These are phyloP conservation scores for Tylopilus subfusipes DNA, from an alignment of 768 basidiomycete genomes.

Conservation along the genomic window DNA sequence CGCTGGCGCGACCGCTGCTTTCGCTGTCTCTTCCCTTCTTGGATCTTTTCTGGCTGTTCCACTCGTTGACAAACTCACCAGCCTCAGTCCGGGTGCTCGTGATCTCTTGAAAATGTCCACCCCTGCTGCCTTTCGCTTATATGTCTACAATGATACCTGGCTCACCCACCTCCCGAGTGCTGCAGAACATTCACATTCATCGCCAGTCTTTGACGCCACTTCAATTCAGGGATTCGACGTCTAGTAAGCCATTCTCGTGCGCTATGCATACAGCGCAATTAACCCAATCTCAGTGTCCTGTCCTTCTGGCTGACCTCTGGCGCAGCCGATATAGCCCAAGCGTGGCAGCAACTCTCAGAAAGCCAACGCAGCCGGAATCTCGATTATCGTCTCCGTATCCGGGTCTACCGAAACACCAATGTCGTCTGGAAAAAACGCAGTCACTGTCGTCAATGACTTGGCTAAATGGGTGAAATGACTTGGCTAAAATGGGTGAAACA, in stretches of 20 bases:
- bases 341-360: constrained; percentile 39
- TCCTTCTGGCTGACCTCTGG: constrained; percentile 42
- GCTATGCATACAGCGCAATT: not conserved
- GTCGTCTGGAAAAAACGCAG: constrained; percentile 35
- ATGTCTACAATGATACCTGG: not conserved
- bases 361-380: constrained; percentile 49
- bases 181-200: not conserved
- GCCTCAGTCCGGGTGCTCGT: not conserved
- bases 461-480: constrained; percentile 45
- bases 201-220: too few species aligned
- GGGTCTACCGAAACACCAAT: constrained; percentile 40
- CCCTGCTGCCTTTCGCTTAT: not conserved
- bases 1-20: not conserved
- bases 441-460: constrained; percentile 36
- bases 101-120: not conserved
- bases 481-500: constrained; percentile 40
- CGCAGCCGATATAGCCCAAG: constrained; percentile 40
- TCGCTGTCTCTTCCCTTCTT: not conserved
- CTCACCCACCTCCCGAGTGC: not conserved
- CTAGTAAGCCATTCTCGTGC: constrained; percentile 21
- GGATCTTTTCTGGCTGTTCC: not conserved
- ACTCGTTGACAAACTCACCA: not conserved
- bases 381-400: constrained; percentile 52
- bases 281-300: constrained; percentile 27
- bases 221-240: constrained; percentile 16